Base-by-base conservation (phyloP, 352 stramenopile genomes). In the Pythium periplocum region DNA sequence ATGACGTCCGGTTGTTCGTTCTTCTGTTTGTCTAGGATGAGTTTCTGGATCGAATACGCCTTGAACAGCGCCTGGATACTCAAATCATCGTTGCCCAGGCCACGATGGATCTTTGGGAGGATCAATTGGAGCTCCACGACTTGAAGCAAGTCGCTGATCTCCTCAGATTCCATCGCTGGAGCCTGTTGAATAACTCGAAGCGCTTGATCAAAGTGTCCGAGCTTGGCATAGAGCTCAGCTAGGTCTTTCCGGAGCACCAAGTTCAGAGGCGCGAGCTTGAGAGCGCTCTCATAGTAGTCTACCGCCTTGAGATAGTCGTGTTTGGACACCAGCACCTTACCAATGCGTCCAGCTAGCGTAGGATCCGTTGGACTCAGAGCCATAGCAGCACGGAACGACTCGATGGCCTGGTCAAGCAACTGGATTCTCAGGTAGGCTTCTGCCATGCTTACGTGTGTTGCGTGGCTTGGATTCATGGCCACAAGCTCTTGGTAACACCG, bases 231-330 rank as follows among this genome's bases (percentile, higher is more conserved):
- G 30, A 98, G 61, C 56, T 90, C 82, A 1, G 87, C 87, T 4
- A 98, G 72, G 61, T 98, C 91, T 57, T 91, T 91, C 17, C 90
- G 80, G 9, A 98, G 56, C 42, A 86, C 60, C 12, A 91, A 71
- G 53, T 93, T 94, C 12, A 64, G 60, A 9, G 86, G 78, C 12
- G 81, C 68, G 38, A 92, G 67, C 43, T 92, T 82, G 42, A 98
- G 60, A 9, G 92, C 88, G 33, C 78, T 89, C 53, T 96, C 83
- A 64, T 98, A 98, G 73, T 98, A 98, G 33, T 97, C 87, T 6
- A 97, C 79, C 30, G 93, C 93, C 53, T 93, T 87, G 48, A 87
- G 57, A 63, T 97, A 98, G 69, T 98, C 89, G 62, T 98, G 93
- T 53, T 94, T 98, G 34, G 86, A 79, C 53, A 97, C 85, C 26